A percentile compares a stretch with the other conserved stretches of the same genome.
Conservation (phyloP, 1,284 basidiomycete genomes). For the Rhodofomes roseus region DNA sequence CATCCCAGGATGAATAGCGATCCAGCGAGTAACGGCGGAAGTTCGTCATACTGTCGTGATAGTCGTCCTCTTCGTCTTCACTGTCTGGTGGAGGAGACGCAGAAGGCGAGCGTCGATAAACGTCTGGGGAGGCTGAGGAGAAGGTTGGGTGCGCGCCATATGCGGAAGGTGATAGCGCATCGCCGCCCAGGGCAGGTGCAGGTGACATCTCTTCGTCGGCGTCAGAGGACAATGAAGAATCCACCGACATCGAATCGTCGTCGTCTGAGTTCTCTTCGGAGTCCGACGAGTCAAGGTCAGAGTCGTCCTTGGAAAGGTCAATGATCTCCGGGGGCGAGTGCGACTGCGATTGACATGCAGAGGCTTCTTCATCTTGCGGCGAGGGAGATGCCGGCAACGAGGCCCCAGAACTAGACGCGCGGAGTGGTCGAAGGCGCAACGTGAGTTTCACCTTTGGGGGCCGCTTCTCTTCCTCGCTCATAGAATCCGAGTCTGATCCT, state of each 20-base stretch:
- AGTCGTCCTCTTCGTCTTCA: constrained; percentile 45
- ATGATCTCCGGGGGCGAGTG: constrained; percentile 31
- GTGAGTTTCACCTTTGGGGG: constrained; percentile 67
- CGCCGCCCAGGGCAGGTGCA: constrained; percentile 5
- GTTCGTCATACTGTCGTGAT: constrained; percentile 40
- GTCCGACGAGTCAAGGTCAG: constrained; percentile 8
- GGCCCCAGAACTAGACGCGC: constrained; percentile 29
- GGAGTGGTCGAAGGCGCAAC: constrained; percentile 52
- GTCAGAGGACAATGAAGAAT: constrained; percentile 16
- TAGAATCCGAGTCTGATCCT: constrained; percentile 40
- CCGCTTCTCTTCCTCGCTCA: constrained; percentile 41
- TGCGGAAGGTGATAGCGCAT: constrained; percentile 28
- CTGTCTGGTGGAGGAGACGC: constrained; percentile 65
- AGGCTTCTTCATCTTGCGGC: constrained; percentile 11
- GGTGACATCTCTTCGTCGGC: constrained; percentile 23
- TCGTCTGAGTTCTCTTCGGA: constrained; percentile 5
- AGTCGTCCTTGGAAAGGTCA: constrained; percentile 38
- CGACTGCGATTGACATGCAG: constrained; percentile 10
- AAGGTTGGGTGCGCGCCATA: constrained; percentile 33
- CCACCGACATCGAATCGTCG: constrained; percentile 27
- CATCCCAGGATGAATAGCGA: constrained; percentile 13
- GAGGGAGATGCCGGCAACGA: constrained; percentile 17
- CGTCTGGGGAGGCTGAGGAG: constrained; percentile 16
- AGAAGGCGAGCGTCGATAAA: constrained; percentile 52
- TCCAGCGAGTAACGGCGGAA: constrained; percentile 26